A percentile compares a stretch with the other conserved stretches of the same genome.
Conservation (phyloP, 2,329 filamentous ascomycete genomes). For the Cadophora sp. region DNA sequence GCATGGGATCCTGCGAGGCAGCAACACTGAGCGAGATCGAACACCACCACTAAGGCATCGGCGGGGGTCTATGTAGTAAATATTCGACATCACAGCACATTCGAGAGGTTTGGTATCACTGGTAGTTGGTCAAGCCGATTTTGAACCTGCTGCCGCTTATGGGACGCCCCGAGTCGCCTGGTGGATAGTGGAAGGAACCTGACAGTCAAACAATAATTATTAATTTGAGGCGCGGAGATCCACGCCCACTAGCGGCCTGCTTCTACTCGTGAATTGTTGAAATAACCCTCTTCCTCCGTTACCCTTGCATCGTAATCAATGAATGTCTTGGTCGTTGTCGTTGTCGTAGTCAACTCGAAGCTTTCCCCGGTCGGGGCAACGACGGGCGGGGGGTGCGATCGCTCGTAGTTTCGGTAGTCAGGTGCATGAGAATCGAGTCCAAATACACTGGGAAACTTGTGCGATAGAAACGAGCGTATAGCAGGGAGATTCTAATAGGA, state of each 20-base stretch:
- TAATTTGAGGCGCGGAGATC: background rate
- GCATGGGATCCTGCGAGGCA: background rate
- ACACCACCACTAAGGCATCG: background rate
- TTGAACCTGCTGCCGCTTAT: too few species aligned
- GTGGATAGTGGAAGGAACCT: background rate
- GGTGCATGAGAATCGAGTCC: background rate
- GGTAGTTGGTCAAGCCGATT: too few species aligned
- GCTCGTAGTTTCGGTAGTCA: background rate
- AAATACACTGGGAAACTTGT: conserved; percentile 1
- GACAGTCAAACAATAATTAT: background rate
- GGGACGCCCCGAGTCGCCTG: too few species aligned
- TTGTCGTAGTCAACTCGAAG: background rate
- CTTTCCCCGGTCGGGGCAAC: background rate
- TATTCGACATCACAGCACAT: background rate
- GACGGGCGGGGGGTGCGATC: background rate
- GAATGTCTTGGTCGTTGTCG: background rate
- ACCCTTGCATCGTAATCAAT: background rate
- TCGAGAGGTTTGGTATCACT: too few species aligned
- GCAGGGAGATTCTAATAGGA: background rate
- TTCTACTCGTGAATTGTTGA: background rate
- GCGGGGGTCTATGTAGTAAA: background rate
- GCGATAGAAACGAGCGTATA: background rate
- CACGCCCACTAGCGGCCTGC: background rate
- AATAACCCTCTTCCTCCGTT: background rate
- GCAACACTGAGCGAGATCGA: background rate